phyloP scores from a whole-genome alignment of 2,329 filamentous ascomycete genomes.

The Microsporum audouinii region DNA sequence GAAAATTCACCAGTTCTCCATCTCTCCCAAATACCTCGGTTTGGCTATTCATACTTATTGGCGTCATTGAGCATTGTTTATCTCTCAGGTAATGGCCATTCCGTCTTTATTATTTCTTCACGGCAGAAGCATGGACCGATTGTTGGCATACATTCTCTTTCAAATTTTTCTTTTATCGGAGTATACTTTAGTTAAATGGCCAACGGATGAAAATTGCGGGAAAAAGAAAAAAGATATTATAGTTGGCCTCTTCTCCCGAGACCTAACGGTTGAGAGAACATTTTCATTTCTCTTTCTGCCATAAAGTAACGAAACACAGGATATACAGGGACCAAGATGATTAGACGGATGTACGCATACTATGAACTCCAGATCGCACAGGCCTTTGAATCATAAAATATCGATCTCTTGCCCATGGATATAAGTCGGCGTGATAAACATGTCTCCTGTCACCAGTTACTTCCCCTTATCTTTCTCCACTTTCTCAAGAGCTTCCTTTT shows the following conservation, averaged over 20 bases:
- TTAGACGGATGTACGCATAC: background rate
- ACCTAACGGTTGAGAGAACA: background rate
- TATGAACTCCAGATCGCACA: background rate
- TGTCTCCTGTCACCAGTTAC: background rate
- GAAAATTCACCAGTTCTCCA: background rate
- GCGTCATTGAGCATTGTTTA: too few relatives aligned
- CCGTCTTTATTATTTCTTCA: too few relatives aligned
- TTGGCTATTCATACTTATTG: too few relatives aligned
- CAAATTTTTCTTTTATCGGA: too few relatives aligned
- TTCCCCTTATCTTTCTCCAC: slow-evolving; percentile 16
- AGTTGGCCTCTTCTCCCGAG: too few relatives aligned
- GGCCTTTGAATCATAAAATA: background rate
- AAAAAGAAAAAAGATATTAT: too few relatives aligned
- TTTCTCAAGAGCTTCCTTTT: slow-evolving; percentile 43
- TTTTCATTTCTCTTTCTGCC: background rate
- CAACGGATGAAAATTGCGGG: too few relatives aligned
- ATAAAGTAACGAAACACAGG: background rate
- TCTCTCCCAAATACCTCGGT: background rate
- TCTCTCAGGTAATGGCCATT: too few relatives aligned
- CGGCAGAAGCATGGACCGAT: too few relatives aligned
- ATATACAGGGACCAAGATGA: background rate
- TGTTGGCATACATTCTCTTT: too few relatives aligned
- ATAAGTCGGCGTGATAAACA: background rate
- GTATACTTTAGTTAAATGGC: too few relatives aligned
- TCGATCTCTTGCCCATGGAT: background rate